Base-by-base conservation (phyloP, 805 yeast genomes). In the Candida michaelii region DNA sequence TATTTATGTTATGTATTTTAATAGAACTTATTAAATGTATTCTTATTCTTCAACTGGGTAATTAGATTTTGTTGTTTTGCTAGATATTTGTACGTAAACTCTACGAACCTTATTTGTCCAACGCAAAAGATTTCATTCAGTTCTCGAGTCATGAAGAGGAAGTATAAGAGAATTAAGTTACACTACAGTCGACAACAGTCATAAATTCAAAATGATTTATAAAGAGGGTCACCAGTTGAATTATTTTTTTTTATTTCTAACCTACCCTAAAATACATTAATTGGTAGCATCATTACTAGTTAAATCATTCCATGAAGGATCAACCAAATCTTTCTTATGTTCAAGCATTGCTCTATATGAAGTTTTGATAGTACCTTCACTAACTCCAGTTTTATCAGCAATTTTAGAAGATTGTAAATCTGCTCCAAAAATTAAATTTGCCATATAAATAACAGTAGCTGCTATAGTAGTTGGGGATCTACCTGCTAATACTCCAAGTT, bases 391-490 rank as follows among this genome's bases (percentile, higher is more conserved):
- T 54, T 86, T 86, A 52, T 89, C 96, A 10, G 96, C 87, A 43
- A 93, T 91, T 56, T 80, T 85, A 1, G 84, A 67, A 0, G 96
- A 90, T 3, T 85, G 72, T 27, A 88, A 71, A 39, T 81, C 85
- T 27, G 83, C 82, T 34, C 85, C 85, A 60, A 90, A 90, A n/a
- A 93, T 68, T n/a, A 87, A 70, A 3, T 91, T 85, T 5, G 96
- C 87, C 86, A 93, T 83, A 66, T 91, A 93, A 37, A 93, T 91
- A 4, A 93, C 95, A 1, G 97, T 95, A 6, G 98, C 98, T 0
- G 98, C 97, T 58, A 93, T 89, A 27, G 99, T 91, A 42, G 90
- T 90, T 21, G 99, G 99, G 3, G 97, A 87, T 52, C 97, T 79
- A 55, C 99, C 98, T 13, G 96, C 97, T 56, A 93, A 74, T 29